Evolutionary conservation across 169 alveolate genomes (phyloP).

Genomic region (Cryptosporidium parvum): DNA sequence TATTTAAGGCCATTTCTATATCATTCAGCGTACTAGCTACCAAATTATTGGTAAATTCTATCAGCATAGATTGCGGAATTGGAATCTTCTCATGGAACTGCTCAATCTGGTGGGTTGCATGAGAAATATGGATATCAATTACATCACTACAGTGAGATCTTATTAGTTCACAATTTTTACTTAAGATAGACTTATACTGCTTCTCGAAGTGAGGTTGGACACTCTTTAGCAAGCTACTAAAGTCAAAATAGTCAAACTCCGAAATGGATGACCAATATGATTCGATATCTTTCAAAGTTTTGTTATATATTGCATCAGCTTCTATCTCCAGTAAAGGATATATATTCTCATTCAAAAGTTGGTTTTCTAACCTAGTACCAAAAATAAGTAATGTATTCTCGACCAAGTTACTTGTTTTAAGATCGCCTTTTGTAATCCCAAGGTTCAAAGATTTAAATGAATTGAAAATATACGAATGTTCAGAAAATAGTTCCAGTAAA

Average conservation of each 20-base stretch:
- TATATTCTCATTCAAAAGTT: slow-evolving; percentile 1
- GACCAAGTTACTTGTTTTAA: slow-evolving; percentile 20
- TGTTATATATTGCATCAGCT: slow-evolving; percentile 44
- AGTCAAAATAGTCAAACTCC: slow-evolving; percentile 43
- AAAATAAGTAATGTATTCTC: slow-evolving; percentile 51
- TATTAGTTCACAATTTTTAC: slow-evolving; percentile 48
- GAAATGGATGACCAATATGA: slow-evolving; percentile 44
- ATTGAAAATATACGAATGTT: slow-evolving; percentile 1
- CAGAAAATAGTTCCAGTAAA: slow-evolving; percentile 34
- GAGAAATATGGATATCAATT: slow-evolving; percentile 31
- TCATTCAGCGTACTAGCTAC: background rate
- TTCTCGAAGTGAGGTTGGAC: slow-evolving; percentile 47
- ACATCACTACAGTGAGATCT: slow-evolving; percentile 26
- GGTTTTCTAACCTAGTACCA: slow-evolving; percentile 34
- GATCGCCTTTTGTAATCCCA: slow-evolving; percentile 19
- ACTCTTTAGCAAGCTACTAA: background rate
- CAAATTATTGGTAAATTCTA: slow-evolving; percentile 2
- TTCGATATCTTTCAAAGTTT: slow-evolving; percentile 26
- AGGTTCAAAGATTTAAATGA: slow-evolving; percentile 24
- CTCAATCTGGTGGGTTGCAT: slow-evolving; percentile 22
- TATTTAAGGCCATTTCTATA: slow-evolving; percentile 13
- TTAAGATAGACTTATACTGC: slow-evolving; percentile 22
- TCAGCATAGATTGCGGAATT: background rate
- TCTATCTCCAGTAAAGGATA: slow-evolving; percentile 55
- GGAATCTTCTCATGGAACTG: slow-evolving; percentile 45